Conservation (phyloP, 345 rosid genomes). For the Brassica cretica region DNA sequence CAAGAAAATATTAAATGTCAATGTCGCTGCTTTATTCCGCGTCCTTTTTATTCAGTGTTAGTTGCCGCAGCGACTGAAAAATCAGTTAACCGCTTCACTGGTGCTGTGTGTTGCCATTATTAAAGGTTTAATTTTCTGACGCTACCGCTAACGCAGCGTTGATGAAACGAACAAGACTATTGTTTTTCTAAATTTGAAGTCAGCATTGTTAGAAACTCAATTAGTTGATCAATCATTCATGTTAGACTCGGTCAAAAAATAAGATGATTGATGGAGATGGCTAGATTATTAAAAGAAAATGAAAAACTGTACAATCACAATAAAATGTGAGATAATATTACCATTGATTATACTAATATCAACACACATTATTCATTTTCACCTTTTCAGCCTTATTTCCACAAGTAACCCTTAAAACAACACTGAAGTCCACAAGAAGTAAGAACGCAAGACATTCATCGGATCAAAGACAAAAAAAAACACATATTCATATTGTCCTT, state of each 20-base stretch:
- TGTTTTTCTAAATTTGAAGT: background rate
- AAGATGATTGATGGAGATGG: background rate
- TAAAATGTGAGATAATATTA: background rate
- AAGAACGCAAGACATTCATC: background rate
- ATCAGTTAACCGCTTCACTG: no score
- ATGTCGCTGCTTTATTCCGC: no score
- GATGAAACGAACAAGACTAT: background rate
- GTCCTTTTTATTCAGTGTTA: no score
- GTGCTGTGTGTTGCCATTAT: no score
- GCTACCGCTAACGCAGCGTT: no score
- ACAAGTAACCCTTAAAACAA: background rate
- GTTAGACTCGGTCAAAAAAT: background rate
- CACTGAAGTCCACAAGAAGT: background rate
- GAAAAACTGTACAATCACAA: background rate
- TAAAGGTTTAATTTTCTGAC: no score
- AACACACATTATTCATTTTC: constrained; percentile 22
- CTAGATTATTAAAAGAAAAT: background rate
- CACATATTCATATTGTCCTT: constrained; percentile 12
- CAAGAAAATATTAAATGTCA: no score
- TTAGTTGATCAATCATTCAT: background rate
- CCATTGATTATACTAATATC: constrained; percentile 14
- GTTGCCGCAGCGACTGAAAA: no score
- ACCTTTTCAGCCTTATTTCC: constrained; percentile 12
- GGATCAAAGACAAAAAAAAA: background rate
- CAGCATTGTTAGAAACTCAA: background rate